Conservation (phyloP, 495 filamentous ascomycete species). For the Neurospora sp. region DNA sequence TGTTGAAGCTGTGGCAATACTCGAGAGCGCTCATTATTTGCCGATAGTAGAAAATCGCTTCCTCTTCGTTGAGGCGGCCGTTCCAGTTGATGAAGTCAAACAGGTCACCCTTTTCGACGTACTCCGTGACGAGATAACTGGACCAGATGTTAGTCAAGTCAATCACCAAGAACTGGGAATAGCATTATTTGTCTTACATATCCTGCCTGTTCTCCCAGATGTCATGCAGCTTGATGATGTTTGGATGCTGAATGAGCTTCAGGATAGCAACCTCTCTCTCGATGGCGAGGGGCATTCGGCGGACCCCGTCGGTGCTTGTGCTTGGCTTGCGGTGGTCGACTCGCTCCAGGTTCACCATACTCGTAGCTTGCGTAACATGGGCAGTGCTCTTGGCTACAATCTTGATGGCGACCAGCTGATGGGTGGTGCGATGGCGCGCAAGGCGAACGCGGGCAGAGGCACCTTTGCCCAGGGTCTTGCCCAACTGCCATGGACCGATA, state of each 20-base stretch:
- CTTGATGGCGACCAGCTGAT: conserved; percentile 80
- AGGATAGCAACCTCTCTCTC: conserved; percentile 93
- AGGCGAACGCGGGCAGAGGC: conserved; percentile 75
- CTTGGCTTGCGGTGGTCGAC: conserved; percentile 36
- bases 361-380: conserved; percentile 60
- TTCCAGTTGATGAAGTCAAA: conserved; percentile 66
- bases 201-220: conserved; percentile 94
- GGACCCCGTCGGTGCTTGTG: conserved; percentile 33
- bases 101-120: conserved; percentile 82
- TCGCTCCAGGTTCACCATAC: conserved; percentile 61
- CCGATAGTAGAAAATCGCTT: conserved; percentile 76
- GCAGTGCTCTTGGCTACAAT: conserved; percentile 75
- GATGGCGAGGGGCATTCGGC: conserved; percentile 72
- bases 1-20: conserved; percentile 86
- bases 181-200: conserved; percentile 51
- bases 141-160: conserved; percentile 13
- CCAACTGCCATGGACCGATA: conserved; percentile 83
- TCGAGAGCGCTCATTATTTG: conserved; percentile 88
- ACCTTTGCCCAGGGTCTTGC: conserved; percentile 75
- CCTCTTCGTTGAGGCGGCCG: conserved; percentile 61
- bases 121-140: conserved; percentile 96
- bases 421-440: conserved; percentile 64
- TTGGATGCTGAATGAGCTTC: conserved; percentile 87
- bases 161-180: not conserved
- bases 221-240: conserved; percentile 85